These are phyloP conservation scores for Talaromyces sp. DNA, from an alignment of 2,329 filamentous ascomycete species.

Conservation along the genomic window DNA sequence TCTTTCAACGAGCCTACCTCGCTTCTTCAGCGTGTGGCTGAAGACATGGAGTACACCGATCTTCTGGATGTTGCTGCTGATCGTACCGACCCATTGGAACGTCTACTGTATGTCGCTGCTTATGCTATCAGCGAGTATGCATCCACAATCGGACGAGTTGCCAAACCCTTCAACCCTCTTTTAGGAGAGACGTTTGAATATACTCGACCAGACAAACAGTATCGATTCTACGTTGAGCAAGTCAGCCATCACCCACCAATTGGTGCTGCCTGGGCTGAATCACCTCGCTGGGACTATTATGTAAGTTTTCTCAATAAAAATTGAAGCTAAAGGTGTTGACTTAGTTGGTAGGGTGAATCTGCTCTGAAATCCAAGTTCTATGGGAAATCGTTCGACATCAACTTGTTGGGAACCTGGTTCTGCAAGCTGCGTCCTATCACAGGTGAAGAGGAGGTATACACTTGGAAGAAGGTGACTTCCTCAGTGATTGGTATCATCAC, in stretches of 20 bases:
- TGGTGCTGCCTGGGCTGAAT: constrained; percentile 88
- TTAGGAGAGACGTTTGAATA: constrained; percentile 97
- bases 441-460: constrained; percentile 82
- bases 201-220: constrained; percentile 89
- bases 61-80: constrained; percentile 85
- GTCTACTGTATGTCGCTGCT: constrained; percentile 88
- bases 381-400: constrained; percentile 95
- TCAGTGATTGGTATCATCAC: constrained; percentile 99
- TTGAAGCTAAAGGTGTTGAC: constrained; percentile 18
- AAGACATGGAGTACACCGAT: constrained; percentile 97
- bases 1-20: constrained; percentile 99
- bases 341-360: constrained; percentile 68
- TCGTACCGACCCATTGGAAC: constrained; percentile 79
- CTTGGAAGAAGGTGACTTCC: constrained; percentile 98
- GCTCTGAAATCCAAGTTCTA: constrained; percentile 96
- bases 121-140: constrained; percentile 97
- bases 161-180: constrained; percentile 96
- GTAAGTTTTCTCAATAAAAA: constrained; percentile 33
- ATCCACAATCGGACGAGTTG: constrained; percentile 91
- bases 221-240: constrained; percentile 97
- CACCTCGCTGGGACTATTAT: constrained; percentile 91
- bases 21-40: constrained; percentile 85
- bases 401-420: constrained; percentile 96
- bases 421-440: constrained; percentile 72
- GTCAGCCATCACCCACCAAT: constrained; percentile 96